Evolutionary conservation across 441 rosid species (phyloP).

Genomic region (Syzygium malaccense): DNA sequence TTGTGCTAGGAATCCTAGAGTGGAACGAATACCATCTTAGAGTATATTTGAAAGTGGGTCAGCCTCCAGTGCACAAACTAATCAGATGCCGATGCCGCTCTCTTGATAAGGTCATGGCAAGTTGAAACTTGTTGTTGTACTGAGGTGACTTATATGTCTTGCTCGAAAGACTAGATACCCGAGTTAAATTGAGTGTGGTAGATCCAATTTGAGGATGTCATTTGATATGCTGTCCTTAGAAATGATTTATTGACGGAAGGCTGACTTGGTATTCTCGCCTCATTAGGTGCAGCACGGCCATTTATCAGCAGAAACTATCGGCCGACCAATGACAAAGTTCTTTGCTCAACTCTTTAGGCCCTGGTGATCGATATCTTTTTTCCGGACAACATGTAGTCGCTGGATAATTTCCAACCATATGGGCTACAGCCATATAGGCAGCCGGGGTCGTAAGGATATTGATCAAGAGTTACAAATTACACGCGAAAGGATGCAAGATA

Average conservation of each 20-base stretch:
- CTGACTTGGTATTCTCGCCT: background rate
- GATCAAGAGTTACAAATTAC: background rate
- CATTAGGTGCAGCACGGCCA: background rate
- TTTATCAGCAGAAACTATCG: background rate
- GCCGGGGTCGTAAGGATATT: background rate
- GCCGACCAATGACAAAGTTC: background rate
- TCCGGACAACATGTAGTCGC: background rate
- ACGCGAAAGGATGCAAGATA: background rate
- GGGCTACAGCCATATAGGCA: background rate
- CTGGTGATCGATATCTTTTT: background rate
- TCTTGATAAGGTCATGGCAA: background rate
- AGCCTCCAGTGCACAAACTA: accelerated
- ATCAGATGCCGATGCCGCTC: background rate
- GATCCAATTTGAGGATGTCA: background rate
- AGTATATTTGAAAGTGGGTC: background rate
- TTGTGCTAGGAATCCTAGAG: background rate
- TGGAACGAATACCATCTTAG: background rate
- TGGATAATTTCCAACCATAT: no score
- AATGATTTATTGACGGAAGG: background rate
- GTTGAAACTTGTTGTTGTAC: background rate
- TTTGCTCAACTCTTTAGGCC: background rate
- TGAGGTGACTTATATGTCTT: background rate
- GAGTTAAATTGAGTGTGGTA: background rate
- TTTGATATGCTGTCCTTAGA: background rate
- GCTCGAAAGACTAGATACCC: background rate